phyloP scores from a whole-genome alignment of 179 eudicot genomes.

The Gypsophila paniculata region DNA sequence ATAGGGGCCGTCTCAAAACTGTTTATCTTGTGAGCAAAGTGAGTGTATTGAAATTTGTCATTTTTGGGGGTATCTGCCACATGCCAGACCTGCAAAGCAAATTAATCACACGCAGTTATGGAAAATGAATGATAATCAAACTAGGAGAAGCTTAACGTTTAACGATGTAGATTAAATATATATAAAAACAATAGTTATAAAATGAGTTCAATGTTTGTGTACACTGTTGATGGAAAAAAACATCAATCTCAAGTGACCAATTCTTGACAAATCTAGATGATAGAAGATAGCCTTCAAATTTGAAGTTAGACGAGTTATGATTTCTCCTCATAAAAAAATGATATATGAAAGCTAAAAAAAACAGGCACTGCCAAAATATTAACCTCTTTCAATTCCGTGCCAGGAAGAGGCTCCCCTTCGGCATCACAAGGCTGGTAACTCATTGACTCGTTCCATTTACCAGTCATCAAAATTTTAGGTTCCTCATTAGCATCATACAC shows the following conservation, averaged over 20 bases:
- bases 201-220: too few relatives aligned
- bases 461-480: constrained; percentile 90
- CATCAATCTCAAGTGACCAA: too few relatives aligned
- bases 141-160: too few relatives aligned
- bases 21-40: constrained; percentile 90
- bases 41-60: constrained; percentile 83
- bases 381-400: constrained; percentile 92
- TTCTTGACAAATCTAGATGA: too few relatives aligned
- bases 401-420: constrained; percentile 91
- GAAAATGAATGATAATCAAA: not conserved
- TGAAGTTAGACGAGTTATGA: too few relatives aligned
- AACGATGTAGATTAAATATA: too few relatives aligned
- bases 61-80: constrained; percentile 73
- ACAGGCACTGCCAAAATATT: not conserved
- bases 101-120: not conserved
- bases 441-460: constrained; percentile 88
- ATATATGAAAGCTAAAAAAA: not conserved
- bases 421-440: constrained; percentile 91
- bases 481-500: constrained; percentile 88
- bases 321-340: too few relatives aligned
- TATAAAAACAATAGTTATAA: too few relatives aligned
- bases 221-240: too few relatives aligned
- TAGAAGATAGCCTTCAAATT: too few relatives aligned
- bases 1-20: constrained; percentile 98
- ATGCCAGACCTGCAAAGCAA: constrained; percentile 68